phyloP scores from a whole-genome alignment of 2,329 filamentous ascomycete genomes.

The Trichoderma endophyticum region DNA sequence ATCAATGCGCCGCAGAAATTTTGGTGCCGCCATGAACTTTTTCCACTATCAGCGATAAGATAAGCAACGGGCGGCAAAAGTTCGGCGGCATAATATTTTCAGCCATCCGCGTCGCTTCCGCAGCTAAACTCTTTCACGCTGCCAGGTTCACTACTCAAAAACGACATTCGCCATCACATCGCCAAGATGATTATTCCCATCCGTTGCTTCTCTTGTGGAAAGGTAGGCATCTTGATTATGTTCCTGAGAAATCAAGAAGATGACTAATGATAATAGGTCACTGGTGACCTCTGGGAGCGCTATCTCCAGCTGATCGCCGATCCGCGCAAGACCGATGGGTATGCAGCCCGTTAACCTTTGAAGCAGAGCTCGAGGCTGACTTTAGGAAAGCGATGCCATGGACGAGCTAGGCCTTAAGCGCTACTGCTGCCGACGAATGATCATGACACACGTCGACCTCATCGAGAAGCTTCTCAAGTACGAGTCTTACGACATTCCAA shows the following conservation, averaged over 20 bases:
- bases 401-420: conserved; percentile 88
- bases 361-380: background rate
- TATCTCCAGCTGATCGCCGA: conserved; percentile 88
- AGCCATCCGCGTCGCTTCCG: background rate
- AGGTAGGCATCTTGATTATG: conserved; percentile 57
- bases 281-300: conserved; percentile 94
- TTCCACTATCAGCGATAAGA: conserved; percentile 38
- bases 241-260: background rate
- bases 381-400: conserved; percentile 79
- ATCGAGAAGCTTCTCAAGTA: conserved; percentile 98
- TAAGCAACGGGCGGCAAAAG: conserved; percentile 35
- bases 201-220: conserved; percentile 97
- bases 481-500: conserved; percentile 26
- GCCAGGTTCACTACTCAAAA: conserved; percentile 19
- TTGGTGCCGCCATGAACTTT: conserved; percentile 42
- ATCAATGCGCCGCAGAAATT: conserved; percentile 33
- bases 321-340: conserved; percentile 67
- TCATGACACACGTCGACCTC: conserved; percentile 98
- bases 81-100: conserved; percentile 29
- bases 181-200: conserved; percentile 94
- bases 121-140: conserved; percentile 20
- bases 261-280: conserved; percentile 63
- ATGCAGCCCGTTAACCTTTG: conserved; percentile 23
- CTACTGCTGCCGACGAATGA: conserved; percentile 98
- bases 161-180: background rate